Percentiles rank a stretch among this genome's conserved stretches.
Conservation (phyloP, 345 rosid genomes). For the Eucalyptus dawsonii region DNA sequence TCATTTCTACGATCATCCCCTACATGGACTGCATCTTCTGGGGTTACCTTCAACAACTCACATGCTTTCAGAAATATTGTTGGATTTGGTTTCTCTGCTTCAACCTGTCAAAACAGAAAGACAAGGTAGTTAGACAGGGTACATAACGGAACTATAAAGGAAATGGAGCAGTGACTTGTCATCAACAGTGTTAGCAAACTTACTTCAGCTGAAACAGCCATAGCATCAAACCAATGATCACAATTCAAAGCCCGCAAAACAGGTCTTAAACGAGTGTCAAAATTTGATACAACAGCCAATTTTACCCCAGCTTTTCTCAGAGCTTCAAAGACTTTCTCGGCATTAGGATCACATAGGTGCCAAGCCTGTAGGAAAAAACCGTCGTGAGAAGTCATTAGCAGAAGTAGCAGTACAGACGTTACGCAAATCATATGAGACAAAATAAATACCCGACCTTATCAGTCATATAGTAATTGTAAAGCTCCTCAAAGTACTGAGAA, state of each 20-base stretch:
- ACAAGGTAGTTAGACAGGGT: background rate
- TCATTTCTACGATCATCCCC: slow-evolving; percentile 99
- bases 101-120: slow-evolving; percentile 39
- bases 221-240: slow-evolving; percentile 92
- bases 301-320: slow-evolving; percentile 73
- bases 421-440: background rate
- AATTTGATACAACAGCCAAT: slow-evolving; percentile 86
- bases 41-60: slow-evolving; percentile 68
- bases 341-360: slow-evolving; percentile 93
- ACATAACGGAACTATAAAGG: background rate
- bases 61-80: slow-evolving; percentile 91
- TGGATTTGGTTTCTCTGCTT: slow-evolving; percentile 97
- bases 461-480: slow-evolving; percentile 74
- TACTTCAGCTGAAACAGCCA: slow-evolving; percentile 98
- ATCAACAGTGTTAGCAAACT: background rate
- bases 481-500: slow-evolving; percentile 83
- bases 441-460: slow-evolving; percentile 35
- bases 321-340: slow-evolving; percentile 76
- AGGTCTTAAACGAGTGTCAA: slow-evolving; percentile 88
- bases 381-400: background rate
- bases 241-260: slow-evolving; percentile 73
- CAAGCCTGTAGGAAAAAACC: slow-evolving; percentile 53
- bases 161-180: background rate
- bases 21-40: slow-evolving; percentile 93
- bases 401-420: background rate